A percentile compares a stretch with the other conserved stretches of the same genome.
Conservation (phyloP, 2,329 filamentous ascomycete species). For the Epichloe gansuensis region DNA sequence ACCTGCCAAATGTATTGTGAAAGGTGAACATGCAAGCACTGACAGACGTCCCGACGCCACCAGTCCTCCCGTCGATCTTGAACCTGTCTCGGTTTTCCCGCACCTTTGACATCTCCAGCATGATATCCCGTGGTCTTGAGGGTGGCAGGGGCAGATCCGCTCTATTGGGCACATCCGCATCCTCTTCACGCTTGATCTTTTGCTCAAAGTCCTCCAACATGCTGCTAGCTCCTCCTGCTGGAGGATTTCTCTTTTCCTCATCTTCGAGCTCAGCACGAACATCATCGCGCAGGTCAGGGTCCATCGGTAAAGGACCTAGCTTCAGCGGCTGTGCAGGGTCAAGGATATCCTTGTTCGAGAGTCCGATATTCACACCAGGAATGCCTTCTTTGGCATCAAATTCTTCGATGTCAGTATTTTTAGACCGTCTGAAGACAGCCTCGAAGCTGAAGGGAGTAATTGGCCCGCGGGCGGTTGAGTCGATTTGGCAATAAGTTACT, state of each 20-base stretch:
- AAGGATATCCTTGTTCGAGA: constrained; percentile 47
- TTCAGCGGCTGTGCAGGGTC: constrained; percentile 48
- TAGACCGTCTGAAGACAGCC: constrained; percentile 42
- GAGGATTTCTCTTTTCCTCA: constrained; percentile 67
- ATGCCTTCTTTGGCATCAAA: constrained; percentile 52
- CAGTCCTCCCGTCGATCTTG: constrained; percentile 70
- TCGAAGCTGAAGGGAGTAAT: constrained; percentile 53
- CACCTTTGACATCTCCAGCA: constrained; percentile 87
- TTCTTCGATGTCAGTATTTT: constrained; percentile 50
- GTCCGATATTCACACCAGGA: constrained; percentile 47
- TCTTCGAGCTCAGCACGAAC: constrained; percentile 78
- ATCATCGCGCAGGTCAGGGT: constrained; percentile 69
- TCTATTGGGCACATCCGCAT: constrained; percentile 66
- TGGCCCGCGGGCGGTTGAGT: constrained; percentile 45
- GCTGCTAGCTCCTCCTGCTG: constrained; percentile 54
- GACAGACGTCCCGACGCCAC: constrained; percentile 68
- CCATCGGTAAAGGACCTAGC: constrained; percentile 73
- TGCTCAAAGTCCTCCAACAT: constrained; percentile 81
- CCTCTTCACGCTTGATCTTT: constrained; percentile 79
- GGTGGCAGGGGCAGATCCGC: constrained; percentile 76
- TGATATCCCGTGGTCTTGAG: constrained; percentile 77
- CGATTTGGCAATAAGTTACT: constrained; percentile 43
- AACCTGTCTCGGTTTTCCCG: constrained; percentile 89
- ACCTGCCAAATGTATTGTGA: constrained; percentile 90
- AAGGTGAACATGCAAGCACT: constrained; percentile 98